phyloP scores from a whole-genome alignment of 83 land plant genomes.

The Larix sibirica region DNA sequence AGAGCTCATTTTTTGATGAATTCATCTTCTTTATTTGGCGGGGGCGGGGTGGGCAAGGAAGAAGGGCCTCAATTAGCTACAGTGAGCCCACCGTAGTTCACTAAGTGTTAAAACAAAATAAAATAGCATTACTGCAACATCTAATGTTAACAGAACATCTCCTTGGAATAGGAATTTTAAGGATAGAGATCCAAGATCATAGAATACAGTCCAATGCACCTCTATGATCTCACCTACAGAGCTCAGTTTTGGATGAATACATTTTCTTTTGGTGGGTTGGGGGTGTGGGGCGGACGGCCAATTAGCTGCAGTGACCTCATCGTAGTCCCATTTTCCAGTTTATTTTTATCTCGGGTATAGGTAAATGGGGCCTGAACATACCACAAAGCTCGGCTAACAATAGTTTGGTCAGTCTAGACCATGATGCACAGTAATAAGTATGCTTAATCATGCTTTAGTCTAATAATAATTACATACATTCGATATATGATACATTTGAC shows the following conservation, averaged over 20 bases:
- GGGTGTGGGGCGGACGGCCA: background rate
- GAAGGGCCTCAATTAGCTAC: background rate
- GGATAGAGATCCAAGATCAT: background rate
- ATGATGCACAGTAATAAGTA: background rate
- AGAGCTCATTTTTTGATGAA: background rate
- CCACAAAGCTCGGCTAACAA: background rate
- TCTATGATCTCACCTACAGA: background rate
- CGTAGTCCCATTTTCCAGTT: too few relatives aligned
- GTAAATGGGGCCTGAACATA: background rate
- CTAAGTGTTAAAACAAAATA: too few relatives aligned
- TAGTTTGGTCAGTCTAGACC: background rate
- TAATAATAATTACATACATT: background rate
- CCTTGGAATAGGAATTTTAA: background rate
- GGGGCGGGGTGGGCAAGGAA: too few relatives aligned
- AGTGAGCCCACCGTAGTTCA: background rate
- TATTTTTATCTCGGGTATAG: background rate
- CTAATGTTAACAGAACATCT: too few relatives aligned
- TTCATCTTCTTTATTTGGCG: background rate
- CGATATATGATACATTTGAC: slow-evolving; percentile 21
- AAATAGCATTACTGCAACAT: too few relatives aligned
- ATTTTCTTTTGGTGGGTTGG: background rate
- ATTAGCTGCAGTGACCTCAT: background rate
- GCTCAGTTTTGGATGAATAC: background rate
- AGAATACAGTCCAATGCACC: background rate
- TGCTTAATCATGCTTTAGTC: background rate